phyloP scores from a whole-genome alignment of 495 filamentous ascomycete genomes.

The Penicillium macrosclerotiorum region DNA sequence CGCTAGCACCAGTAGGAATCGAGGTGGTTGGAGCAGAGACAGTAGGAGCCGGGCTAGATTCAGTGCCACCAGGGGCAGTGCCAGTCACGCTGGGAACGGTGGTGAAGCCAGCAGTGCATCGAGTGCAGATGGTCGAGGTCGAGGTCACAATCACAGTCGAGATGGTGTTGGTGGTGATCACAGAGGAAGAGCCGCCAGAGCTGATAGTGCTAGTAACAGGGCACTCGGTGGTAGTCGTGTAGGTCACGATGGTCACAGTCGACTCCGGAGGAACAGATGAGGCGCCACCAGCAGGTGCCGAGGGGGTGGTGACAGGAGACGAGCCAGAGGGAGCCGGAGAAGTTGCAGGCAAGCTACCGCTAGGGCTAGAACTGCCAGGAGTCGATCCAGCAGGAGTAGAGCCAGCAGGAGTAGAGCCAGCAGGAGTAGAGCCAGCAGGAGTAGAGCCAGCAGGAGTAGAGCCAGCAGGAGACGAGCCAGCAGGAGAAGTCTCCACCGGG shows the following conservation, averaged over 20 bases:
- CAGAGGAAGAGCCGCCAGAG: conserved; percentile 4
- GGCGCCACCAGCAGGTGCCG: neutral
- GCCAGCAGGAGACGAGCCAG: conserved; percentile 3
- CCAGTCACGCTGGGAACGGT: conserved; percentile 4
- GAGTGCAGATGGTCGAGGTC: conserved; percentile 5
- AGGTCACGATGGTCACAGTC: conserved; percentile 39
- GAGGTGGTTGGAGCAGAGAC: neutral
- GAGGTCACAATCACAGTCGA: conserved; percentile 32
- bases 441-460: conserved; percentile 8
- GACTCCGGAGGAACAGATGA: conserved; percentile 18
- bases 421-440: conserved; percentile 13
- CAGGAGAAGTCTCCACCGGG: conserved; percentile 7
- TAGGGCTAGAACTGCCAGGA: neutral
- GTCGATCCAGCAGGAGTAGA: conserved; percentile 11
- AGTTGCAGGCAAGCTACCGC: conserved; percentile 1
- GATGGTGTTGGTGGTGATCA: conserved; percentile 7
- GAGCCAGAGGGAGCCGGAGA: neutral
- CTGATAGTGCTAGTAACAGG: conserved; percentile 40
- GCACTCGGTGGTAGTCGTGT: conserved; percentile 47
- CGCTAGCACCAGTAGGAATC: neutral
- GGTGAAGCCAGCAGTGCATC: conserved; percentile 27
- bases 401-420: conserved; percentile 5
- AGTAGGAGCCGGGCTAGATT: neutral
- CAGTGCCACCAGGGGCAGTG: conserved; percentile 14
- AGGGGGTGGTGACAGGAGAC: conserved; percentile 1